Conservation (phyloP, 148 eudicot species). For the Rhododendron ovatum region DNA sequence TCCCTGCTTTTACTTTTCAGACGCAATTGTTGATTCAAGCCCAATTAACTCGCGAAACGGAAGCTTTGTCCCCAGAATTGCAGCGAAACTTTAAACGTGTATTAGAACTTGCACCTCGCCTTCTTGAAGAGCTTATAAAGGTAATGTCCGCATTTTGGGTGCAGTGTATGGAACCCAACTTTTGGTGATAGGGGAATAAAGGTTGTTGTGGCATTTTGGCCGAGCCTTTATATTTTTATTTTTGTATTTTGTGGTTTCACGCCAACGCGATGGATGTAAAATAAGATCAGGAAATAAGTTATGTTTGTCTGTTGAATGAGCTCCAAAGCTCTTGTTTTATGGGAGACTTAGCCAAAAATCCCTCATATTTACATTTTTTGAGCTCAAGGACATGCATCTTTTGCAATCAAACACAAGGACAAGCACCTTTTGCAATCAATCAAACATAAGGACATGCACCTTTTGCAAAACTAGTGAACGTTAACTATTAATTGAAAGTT, state of each 20-base stretch:
- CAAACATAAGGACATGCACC: no score
- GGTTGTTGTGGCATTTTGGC: background rate
- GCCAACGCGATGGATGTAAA: background rate
- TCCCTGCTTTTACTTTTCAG: slow-evolving; percentile 36
- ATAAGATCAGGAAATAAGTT: background rate
- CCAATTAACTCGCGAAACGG: slow-evolving; percentile 66
- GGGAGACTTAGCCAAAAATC: no score
- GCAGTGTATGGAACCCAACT: background rate
- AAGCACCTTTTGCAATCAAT: no score
- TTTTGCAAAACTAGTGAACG: no score
- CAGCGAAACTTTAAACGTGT: slow-evolving; percentile 66
- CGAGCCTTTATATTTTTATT: background rate
- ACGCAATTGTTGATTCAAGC: slow-evolving; percentile 89
- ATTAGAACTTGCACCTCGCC: slow-evolving; percentile 78
- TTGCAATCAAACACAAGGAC: no score
- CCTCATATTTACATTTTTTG: no score
- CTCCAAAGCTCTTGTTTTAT: no score
- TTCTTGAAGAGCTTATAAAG: slow-evolving; percentile 85
- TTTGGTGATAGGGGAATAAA: background rate
- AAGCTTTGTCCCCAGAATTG: slow-evolving; percentile 57
- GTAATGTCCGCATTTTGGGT: slow-evolving; percentile 19
- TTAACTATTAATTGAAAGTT: no score
- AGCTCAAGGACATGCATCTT: no score
- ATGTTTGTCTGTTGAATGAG: no score
- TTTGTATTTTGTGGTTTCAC: background rate